These are phyloP conservation scores for Sporisorium reilianum DNA, from an alignment of 1,284 basidiomycete genomes.

Conservation along the genomic window DNA sequence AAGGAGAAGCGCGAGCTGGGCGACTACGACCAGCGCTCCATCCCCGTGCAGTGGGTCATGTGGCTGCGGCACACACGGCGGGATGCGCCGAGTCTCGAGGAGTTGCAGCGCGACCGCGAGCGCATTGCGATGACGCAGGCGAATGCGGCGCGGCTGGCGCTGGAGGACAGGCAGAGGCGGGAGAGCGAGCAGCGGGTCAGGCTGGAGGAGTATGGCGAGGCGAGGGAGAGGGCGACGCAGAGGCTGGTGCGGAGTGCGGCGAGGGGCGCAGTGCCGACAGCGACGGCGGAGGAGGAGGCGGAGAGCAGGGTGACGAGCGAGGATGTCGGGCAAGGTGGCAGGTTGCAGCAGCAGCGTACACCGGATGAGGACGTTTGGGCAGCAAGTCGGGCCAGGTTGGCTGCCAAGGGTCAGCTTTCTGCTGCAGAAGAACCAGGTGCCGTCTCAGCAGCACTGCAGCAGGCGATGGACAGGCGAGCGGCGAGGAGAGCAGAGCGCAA, in stretches of 20 bases:
- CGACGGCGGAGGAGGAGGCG: slow-evolving; percentile 13
- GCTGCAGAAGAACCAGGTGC: background rate
- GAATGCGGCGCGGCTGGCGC: slow-evolving; percentile 29
- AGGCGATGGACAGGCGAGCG: slow-evolving; percentile 33
- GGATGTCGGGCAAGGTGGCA: background rate
- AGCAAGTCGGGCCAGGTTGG: slow-evolving; percentile 38
- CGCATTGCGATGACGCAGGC: slow-evolving; percentile 33
- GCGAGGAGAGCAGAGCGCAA: slow-evolving; percentile 22
- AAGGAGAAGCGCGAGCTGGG: slow-evolving; percentile 44
- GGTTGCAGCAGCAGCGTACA: slow-evolving; percentile 17
- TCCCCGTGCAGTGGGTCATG: slow-evolving; percentile 66
- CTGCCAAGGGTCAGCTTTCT: slow-evolving; percentile 29
- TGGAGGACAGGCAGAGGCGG: slow-evolving; percentile 23
- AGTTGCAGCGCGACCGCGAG: slow-evolving; percentile 27
- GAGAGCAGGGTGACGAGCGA: slow-evolving; percentile 1
- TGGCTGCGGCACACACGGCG: slow-evolving; percentile 65
- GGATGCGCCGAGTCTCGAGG: slow-evolving; percentile 56
- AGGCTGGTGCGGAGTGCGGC: slow-evolving; percentile 3
- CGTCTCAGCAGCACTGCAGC: slow-evolving; percentile 14
- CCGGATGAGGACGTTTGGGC: slow-evolving; percentile 48
- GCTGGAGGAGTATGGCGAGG: slow-evolving; percentile 19
- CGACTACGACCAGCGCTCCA: slow-evolving; percentile 61
- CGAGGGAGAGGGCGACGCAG: slow-evolving; percentile 26
- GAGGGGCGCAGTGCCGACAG: slow-evolving; percentile 8
- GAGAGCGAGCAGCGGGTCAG: slow-evolving; percentile 17